Conservation (phyloP, 176 grass and related monocot genomes). For the Rhynchospora pubera region DNA sequence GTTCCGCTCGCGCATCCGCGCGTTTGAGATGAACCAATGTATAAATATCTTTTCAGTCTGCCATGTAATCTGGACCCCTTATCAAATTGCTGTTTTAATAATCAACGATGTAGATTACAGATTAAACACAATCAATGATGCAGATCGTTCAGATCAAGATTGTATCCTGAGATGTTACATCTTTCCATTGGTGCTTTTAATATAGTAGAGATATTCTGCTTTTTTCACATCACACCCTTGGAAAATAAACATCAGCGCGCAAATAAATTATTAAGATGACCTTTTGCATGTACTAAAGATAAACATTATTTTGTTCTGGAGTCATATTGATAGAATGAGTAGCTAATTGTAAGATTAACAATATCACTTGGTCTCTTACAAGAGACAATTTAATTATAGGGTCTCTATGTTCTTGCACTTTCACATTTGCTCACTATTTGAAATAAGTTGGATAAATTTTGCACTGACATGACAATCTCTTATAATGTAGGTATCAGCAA, state of each 20-base stretch:
- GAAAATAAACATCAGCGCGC: background rate
- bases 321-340: background rate
- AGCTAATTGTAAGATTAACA: background rate
- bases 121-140: no score
- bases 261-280: background rate
- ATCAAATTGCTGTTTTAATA: no score
- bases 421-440: background rate
- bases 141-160: no score
- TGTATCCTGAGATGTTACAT: no score
- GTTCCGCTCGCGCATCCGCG: no score
- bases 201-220: background rate
- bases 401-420: background rate
- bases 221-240: background rate
- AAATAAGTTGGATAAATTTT: background rate
- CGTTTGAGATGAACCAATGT: no score
- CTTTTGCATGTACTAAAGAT: background rate
- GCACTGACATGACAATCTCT: background rate
- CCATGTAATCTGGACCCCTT: no score
- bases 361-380: background rate
- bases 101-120: no score
- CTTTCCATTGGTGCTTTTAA: no score
- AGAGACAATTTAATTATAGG: background rate
- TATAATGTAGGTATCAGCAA: slow-evolving; percentile 63
- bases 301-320: background rate
- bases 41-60: no score